Base-by-base conservation (phyloP, 2,329 filamentous ascomycete species). In the Biscogniauxia sp. region DNA sequence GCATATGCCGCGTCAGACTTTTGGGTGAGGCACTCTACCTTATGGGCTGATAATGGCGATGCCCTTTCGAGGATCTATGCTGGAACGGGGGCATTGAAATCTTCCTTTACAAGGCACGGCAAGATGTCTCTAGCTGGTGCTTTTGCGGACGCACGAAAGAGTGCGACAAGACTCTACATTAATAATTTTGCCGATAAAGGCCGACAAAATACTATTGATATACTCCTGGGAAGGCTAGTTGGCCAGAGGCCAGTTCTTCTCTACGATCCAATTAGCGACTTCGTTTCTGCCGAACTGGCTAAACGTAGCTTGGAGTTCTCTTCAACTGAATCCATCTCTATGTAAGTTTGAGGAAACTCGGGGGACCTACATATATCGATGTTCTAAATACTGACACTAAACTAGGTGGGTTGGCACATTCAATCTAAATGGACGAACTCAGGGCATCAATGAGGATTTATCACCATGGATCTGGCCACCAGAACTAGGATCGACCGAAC, bases 31-130 rank as follows among this genome's bases (percentile, higher is more conserved):
- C 95, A 99, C 77, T 93, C 92, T 8, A 95, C 88, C 62, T 82
- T 99, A 1, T 99, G 95, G 95, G 95, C 95, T 37, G 95, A 99
- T 75, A 98, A 97, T 72, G 95, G 95, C 20, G 95, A 99, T 78
- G 90, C 91, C 5, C 77, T 99, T 54, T 97, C 93, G 13, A 92
- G 92, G 71, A 98, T 97, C 25, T 99, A 99, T 73, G 95, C 95
- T 8, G 95, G 95, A 23, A 99, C 95, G 3, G 95, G 95, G 4
- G 95, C 95, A 17, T 80, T 99, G 52, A 99, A 98, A 75, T 93
- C 93, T 2, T 97, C 93, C 0, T 98, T 97, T 69, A 99, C 95
- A 1, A 85, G 95, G 59, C 88, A 91, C 71, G 95, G 95, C 37
- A 98, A 97, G 76, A 97, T 97, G 92, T 97, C 93, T 11, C 76